A percentile compares a stretch with the other conserved stretches of the same genome.
Conservation (phyloP, 495 filamentous ascomycete species). For the Venustampulla echinocandica region DNA sequence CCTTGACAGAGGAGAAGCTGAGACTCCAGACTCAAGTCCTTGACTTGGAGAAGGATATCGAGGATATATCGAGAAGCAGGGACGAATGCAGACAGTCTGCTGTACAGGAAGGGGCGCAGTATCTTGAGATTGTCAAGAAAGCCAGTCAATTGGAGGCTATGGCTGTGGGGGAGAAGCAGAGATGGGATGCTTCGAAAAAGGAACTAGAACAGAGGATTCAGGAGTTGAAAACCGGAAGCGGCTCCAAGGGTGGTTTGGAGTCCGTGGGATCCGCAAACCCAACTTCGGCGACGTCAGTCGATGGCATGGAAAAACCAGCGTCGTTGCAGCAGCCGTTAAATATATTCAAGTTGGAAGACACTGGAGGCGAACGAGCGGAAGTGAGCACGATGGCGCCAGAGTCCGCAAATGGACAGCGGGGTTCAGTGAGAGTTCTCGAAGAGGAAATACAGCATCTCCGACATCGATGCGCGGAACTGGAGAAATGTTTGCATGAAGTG, state of each 20-base stretch:
- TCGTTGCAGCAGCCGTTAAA: background rate
- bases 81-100: slow-evolving; percentile 31
- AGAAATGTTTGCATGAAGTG: slow-evolving; percentile 13
- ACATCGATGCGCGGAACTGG: slow-evolving; percentile 14
- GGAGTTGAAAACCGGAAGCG: background rate
- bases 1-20: slow-evolving; percentile 34
- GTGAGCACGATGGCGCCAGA: background rate
- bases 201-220: slow-evolving; percentile 26
- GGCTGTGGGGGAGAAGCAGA: slow-evolving; percentile 29
- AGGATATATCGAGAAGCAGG: slow-evolving; percentile 32
- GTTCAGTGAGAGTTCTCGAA: slow-evolving; percentile 3
- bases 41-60: slow-evolving; percentile 31
- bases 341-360: background rate
- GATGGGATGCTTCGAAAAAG: slow-evolving; percentile 29
- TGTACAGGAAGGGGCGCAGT: slow-evolving; percentile 33
- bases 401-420: background rate
- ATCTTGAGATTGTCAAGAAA: slow-evolving; percentile 38
- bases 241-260: background rate
- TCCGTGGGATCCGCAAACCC: background rate
- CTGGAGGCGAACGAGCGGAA: background rate
- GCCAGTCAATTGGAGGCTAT: slow-evolving; percentile 33
- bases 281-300: background rate
- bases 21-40: slow-evolving; percentile 31
- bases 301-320: background rate
- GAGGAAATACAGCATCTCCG: slow-evolving; percentile 16